A percentile compares a stretch with the other conserved stretches of the same genome.
phyloP scores from a whole-genome alignment of 805 yeast species.

The Wickerhamomyces subpelliculosus region DNA sequence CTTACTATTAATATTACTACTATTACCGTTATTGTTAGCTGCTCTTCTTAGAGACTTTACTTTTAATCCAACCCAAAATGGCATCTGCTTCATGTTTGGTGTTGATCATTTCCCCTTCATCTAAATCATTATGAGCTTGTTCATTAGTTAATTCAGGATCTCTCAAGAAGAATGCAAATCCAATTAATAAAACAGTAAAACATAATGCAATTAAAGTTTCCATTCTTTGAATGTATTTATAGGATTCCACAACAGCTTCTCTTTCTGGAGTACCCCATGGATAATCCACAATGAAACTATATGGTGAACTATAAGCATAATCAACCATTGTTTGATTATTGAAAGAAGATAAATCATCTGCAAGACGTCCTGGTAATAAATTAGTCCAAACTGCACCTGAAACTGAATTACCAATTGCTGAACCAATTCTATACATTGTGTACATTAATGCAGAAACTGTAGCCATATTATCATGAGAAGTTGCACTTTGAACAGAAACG shows the following conservation, averaged over 20 bases:
- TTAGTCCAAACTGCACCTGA: constrained; percentile 76
- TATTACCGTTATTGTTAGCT: no score
- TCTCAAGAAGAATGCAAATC: constrained; percentile 37
- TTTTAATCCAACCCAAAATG: no score
- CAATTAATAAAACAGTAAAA: constrained; percentile 41
- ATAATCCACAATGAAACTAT: constrained; percentile 35
- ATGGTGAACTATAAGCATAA: constrained; percentile 42
- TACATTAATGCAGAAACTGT: constrained; percentile 51
- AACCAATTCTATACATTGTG: constrained; percentile 55
- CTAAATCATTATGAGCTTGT: constrained; percentile 5
- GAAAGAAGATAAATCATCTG: constrained; percentile 20
- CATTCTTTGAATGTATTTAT: constrained; percentile 49
- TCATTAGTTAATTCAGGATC: constrained; percentile 33
- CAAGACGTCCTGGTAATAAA: constrained; percentile 36
- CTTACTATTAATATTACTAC: no score
- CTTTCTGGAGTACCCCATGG: constrained; percentile 63
- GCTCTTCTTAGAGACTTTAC: no score
- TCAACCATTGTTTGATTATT: constrained; percentile 32
- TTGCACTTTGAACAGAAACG: constrained; percentile 52
- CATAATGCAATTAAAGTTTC: constrained; percentile 44
- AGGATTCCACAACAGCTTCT: constrained; percentile 47
- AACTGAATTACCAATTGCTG: constrained; percentile 55
- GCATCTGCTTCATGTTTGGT: no score
- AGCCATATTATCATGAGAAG: constrained; percentile 66
- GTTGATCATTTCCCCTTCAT: constrained; percentile 4